Conservation (phyloP, 192 early-diverging fungal genomes). For the Haplosporangium gracile region DNA sequence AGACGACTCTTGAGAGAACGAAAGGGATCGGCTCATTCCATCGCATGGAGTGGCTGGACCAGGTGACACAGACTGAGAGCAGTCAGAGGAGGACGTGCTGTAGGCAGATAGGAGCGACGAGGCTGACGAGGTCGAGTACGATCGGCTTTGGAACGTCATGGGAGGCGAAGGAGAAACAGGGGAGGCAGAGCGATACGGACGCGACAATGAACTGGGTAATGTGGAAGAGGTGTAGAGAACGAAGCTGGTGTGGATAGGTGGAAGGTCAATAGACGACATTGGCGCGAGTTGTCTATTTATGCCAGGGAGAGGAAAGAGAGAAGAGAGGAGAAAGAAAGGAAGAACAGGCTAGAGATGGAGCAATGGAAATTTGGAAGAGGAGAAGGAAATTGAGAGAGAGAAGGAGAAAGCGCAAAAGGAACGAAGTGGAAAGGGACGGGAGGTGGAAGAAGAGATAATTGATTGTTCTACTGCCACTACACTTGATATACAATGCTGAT, state of each 20-base stretch:
- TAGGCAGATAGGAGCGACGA: conserved; percentile 27
- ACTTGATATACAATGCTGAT: neutral
- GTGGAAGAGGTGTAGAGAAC: conserved; percentile 23
- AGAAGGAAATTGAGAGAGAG: neutral
- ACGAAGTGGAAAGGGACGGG: too few relatives aligned
- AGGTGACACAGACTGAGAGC: conserved; percentile 28
- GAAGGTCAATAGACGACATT: conserved; percentile 42
- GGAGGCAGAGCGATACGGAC: conserved; percentile 21
- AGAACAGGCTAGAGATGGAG: neutral
- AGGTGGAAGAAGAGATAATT: neutral
- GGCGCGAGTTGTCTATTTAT: neutral
- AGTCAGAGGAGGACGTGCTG: conserved; percentile 24
- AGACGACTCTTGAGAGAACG: conserved; percentile 19
- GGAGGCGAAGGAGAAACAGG: conserved; percentile 17
- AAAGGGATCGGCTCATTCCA: conserved; percentile 21
- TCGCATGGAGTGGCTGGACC: conserved; percentile 45
- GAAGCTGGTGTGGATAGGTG: conserved; percentile 39
- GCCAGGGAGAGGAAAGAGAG: neutral
- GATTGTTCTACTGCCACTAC: neutral
- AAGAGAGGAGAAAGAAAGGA: neutral
- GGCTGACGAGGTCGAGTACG: conserved; percentile 37
- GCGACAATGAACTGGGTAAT: neutral
- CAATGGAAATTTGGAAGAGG: neutral
- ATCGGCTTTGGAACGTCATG: conserved; percentile 34
- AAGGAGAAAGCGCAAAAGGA: neutral